A percentile compares a stretch with the other conserved stretches of the same genome.
These are phyloP conservation scores for Coleophoma crateriformis DNA, from an alignment of 2,329 filamentous ascomycete species.

Conservation along the genomic window DNA sequence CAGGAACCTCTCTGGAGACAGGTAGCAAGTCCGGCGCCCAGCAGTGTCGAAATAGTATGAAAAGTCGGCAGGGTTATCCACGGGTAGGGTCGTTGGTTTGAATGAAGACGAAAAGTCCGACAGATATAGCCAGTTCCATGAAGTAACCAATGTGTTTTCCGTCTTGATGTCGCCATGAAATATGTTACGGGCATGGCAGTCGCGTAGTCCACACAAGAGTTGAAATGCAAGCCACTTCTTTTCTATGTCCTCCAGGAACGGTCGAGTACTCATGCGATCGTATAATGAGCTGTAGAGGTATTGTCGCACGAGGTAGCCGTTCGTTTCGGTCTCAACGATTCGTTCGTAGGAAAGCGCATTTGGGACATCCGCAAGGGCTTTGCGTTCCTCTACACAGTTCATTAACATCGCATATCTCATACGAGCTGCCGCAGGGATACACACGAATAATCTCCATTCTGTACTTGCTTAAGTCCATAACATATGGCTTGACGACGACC, in stretches of 20 bases:
- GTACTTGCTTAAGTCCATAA: slow-evolving; percentile 75
- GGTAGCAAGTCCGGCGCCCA: slow-evolving; percentile 84
- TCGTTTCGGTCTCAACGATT: slow-evolving; percentile 84
- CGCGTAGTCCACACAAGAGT: slow-evolving; percentile 82
- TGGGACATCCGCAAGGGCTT: slow-evolving; percentile 72
- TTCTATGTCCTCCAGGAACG: slow-evolving; percentile 94
- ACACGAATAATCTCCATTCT: slow-evolving; percentile 69
- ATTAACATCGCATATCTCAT: slow-evolving; percentile 1
- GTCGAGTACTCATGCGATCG: slow-evolving; percentile 91
- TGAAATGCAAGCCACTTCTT: slow-evolving; percentile 99
- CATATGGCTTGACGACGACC: slow-evolving; percentile 88
- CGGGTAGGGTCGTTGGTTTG: slow-evolving; percentile 88
- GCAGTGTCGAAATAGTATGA: slow-evolving; percentile 97
- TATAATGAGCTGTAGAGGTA: slow-evolving; percentile 96
- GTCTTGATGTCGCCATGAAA: slow-evolving; percentile 99
- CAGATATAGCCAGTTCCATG: slow-evolving; percentile 98
- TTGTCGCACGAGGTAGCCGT: slow-evolving; percentile 89
- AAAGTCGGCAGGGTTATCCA: slow-evolving; percentile 95
- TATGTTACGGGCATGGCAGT: slow-evolving; percentile 83
- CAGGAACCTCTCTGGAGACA: slow-evolving; percentile 90
- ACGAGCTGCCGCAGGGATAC: slow-evolving; percentile 22
- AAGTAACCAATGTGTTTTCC: slow-evolving; percentile 93
- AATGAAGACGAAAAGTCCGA: slow-evolving; percentile 96
- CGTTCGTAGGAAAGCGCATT: slow-evolving; percentile 90
- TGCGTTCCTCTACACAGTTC: slow-evolving; percentile 63